phyloP scores from a whole-genome alignment of 2,329 filamentous ascomycete genomes.

The Colletotrichum cordylinicola region DNA sequence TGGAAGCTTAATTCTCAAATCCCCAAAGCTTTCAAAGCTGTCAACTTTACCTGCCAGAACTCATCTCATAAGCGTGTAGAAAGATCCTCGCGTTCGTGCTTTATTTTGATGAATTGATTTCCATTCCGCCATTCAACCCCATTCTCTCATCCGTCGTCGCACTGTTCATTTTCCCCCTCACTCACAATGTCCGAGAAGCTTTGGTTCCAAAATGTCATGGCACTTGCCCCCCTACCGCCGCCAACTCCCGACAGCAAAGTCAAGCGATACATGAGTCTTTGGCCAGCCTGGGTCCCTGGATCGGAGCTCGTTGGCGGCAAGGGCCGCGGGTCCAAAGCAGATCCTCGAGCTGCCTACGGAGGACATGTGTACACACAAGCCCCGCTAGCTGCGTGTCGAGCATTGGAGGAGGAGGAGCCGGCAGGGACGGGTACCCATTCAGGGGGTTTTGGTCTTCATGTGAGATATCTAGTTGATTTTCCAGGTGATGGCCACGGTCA shows the following conservation, averaged over 20 bases:
- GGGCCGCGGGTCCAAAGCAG: slow-evolving; percentile 9
- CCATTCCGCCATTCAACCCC: neutral
- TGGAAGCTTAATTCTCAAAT: neutral
- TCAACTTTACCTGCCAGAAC: neutral
- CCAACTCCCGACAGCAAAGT: neutral
- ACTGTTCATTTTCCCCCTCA: no score
- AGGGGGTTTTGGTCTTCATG: slow-evolving; percentile 40
- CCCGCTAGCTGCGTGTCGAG: slow-evolving; percentile 33
- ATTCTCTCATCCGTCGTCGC: neutral
- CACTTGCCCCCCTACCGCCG: neutral
- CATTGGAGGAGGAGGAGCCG: slow-evolving; percentile 31
- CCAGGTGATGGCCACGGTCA: neutral
- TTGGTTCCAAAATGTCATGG: slow-evolving; percentile 14
- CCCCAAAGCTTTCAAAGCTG: neutral
- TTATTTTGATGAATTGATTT: neutral
- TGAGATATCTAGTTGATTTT: slow-evolving; percentile 27
- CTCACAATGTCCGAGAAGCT: slow-evolving; percentile 10
- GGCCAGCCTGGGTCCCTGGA: slow-evolving; percentile 19
- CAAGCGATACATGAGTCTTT: slow-evolving; percentile 18
- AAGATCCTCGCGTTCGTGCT: neutral
- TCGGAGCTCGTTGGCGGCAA: slow-evolving; percentile 14
- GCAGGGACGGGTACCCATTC: neutral
- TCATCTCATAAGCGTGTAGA: neutral
- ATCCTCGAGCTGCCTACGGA: slow-evolving; percentile 35
- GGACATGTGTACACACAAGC: slow-evolving; percentile 44